A percentile compares a stretch with the other conserved stretches of the same genome.
Conservation (phyloP, 495 filamentous ascomycete species). For the Monascus purpureus region DNA sequence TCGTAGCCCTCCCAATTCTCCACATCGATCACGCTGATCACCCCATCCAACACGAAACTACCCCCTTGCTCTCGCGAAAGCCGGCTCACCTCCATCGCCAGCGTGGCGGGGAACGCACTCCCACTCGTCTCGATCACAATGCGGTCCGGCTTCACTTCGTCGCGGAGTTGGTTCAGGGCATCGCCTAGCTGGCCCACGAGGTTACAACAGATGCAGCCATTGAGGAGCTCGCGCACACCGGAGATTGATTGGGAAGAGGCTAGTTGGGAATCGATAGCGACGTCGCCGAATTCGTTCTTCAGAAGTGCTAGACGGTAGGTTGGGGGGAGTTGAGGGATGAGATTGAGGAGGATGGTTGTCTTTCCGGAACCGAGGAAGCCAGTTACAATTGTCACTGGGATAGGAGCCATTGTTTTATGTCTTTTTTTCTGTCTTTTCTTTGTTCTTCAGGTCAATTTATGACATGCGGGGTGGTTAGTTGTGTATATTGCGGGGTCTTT, state of each 20-base stretch:
- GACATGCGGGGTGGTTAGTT: no score
- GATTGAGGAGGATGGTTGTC: constrained; percentile 81
- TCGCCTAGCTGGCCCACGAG: constrained; percentile 79
- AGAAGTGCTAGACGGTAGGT: constrained; percentile 80
- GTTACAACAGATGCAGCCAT: constrained; percentile 98
- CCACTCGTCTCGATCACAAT: constrained; percentile 91
- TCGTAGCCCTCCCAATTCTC: constrained; percentile 97
- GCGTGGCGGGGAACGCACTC: constrained; percentile 73
- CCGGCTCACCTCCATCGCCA: constrained; percentile 89
- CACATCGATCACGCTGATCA: constrained; percentile 85
- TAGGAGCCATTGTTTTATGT: constrained; percentile 39
- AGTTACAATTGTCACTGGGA: constrained; percentile 86
- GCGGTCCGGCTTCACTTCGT: constrained; percentile 51
- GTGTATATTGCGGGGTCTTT: no score
- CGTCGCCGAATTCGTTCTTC: constrained; percentile 95
- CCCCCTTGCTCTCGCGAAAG: constrained; percentile 42
- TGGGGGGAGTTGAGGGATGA: constrained; percentile 69
- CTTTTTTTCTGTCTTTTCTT: neutral
- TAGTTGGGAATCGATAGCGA: constrained; percentile 84
- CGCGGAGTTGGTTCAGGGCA: constrained; percentile 58
- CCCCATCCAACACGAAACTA: constrained; percentile 68
- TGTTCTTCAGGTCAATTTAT: no score
- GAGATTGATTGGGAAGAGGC: constrained; percentile 67
- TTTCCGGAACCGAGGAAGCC: constrained; percentile 93
- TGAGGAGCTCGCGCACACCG: constrained; percentile 83